Base-by-base conservation (phyloP, 2,329 filamentous ascomycete species). In the Cercospora canescens region DNA sequence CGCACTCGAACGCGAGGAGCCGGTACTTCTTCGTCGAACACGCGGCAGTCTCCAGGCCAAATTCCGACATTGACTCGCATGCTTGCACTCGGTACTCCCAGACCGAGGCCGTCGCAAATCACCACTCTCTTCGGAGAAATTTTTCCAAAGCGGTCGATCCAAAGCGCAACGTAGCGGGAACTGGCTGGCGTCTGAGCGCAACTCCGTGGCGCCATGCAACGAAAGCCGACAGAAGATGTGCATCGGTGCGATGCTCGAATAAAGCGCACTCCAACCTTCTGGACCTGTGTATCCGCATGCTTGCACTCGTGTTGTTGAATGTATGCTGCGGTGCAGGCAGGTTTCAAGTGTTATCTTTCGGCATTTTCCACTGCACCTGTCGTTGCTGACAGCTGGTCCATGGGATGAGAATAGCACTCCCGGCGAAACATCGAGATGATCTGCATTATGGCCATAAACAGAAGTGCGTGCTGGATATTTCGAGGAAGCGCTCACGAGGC, bases 311-410 rank as follows among this genome's bases (percentile, higher is more conserved):
- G 14, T 52, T 28, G 45, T 24, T 52, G 45, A n/a, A 16, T 8
- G 24, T 9, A 52, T 26, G 6, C 45, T 52, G 45, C 45, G 12
- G 1, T 16, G 24, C 12, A 52, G 45, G 28, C 12, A 52, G 28
- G 45, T 52, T 52, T 52, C 45, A 52, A 52, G 45, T 52, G 45
- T 52, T 52, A 52, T 52, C 45, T 52, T 52, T 52, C 45, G 45
- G 45, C 45, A 3, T 52, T 52, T 52, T 52, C 45, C 24, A 52
- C 45, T 14, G 45, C 12, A 7, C 11, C 12, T 50, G 5, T 28
- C 21, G 3, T 50, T 45, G 41, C 45, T 26, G 45, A 16, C 45
- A 21, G 45, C 45, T 30, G 41, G 21, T 52, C 21, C 24, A 50
- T 26, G 41, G 21, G n/a, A 24, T 24, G 41, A 26, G 45, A 52